Conservation (phyloP, 2,329 filamentous ascomycete species). For the Clarireedia paspali region DNA sequence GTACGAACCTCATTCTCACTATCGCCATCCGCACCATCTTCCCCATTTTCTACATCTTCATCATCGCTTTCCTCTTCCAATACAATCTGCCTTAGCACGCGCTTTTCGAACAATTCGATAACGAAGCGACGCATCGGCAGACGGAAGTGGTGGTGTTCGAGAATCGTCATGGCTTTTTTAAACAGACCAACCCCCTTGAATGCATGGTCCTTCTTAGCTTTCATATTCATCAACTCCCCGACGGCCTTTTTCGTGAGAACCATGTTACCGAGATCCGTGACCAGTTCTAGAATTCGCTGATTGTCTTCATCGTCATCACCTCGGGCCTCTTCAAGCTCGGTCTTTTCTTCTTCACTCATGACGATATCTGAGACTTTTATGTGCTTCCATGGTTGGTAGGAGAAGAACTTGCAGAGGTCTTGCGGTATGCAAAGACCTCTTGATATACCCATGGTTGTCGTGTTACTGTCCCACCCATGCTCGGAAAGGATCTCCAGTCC, state of each 20-base stretch:
- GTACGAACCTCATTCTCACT: neutral
- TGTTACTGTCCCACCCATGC: conserved; percentile 87
- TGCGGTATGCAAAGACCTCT: conserved; percentile 82
- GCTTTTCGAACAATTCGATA: conserved; percentile 89
- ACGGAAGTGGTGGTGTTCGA: conserved; percentile 85
- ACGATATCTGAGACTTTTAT: conserved; percentile 26
- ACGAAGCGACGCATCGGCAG: conserved; percentile 83
- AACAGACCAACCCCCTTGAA: conserved; percentile 76
- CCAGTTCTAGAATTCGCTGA: conserved; percentile 71
- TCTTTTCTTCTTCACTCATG: conserved; percentile 38
- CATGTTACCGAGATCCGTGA: conserved; percentile 86
- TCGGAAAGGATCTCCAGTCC: conserved; percentile 87
- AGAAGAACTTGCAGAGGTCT: conserved; percentile 71
- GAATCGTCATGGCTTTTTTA: conserved; percentile 72
- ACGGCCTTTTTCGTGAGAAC: conserved; percentile 85
- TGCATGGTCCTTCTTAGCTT: conserved; percentile 62
- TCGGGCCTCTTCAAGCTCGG: conserved; percentile 37
- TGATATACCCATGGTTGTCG: conserved; percentile 73
- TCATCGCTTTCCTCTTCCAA: conserved; percentile 51
- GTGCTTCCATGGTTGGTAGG: conserved; percentile 52
- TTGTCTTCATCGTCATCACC: conserved; percentile 55
- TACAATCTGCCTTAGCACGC: conserved; percentile 75
- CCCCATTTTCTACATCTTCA: conserved; percentile 40
- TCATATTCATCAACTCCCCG: conserved; percentile 72
- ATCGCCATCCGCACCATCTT: conserved; percentile 27